Conservation (phyloP, 768 basidiomycete genomes). For the Leccinum disarticulatum region DNA sequence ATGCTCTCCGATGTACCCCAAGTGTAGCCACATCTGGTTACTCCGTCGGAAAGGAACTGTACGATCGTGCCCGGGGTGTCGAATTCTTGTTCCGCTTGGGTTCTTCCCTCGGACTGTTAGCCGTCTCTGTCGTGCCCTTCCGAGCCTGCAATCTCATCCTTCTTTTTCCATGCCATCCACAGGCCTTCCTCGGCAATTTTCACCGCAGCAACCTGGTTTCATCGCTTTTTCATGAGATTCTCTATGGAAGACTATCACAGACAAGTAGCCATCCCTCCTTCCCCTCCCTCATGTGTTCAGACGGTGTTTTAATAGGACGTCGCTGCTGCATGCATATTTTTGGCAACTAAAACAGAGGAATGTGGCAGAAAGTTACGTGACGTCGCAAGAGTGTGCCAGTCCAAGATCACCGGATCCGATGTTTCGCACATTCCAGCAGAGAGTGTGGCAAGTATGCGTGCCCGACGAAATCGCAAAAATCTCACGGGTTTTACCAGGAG, state of each 20-base stretch:
- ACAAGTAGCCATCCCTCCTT: constrained; percentile 40
- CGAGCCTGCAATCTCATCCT: constrained; percentile 13
- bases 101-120: constrained; percentile 74
- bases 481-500: constrained; percentile 48
- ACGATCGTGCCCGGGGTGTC: constrained; percentile 77
- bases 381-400: constrained; percentile 71
- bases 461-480: not conserved
- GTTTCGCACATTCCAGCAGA: constrained; percentile 57
- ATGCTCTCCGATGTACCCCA: constrained; percentile 59
- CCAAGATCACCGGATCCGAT: constrained; percentile 62
- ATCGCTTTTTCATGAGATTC: constrained; percentile 87
- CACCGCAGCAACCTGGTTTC: constrained; percentile 89
- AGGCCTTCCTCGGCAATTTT: constrained; percentile 82
- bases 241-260: constrained; percentile 84
- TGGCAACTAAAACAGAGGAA: constrained; percentile 91
- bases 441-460: constrained; percentile 51
- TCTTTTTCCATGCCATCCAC: constrained; percentile 14
- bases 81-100: constrained; percentile 86
- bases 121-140: constrained; percentile 20
- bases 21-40: constrained; percentile 47
- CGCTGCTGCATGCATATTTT: constrained; percentile 82
- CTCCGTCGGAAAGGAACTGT: constrained; percentile 63
- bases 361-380: constrained; percentile 85
- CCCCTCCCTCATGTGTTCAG: constrained; percentile 11
- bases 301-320: constrained; percentile 54